A percentile compares a stretch with the other conserved stretches of the same genome.
Conservation (phyloP, 805 yeast genomes). For the Candida oleophila region DNA sequence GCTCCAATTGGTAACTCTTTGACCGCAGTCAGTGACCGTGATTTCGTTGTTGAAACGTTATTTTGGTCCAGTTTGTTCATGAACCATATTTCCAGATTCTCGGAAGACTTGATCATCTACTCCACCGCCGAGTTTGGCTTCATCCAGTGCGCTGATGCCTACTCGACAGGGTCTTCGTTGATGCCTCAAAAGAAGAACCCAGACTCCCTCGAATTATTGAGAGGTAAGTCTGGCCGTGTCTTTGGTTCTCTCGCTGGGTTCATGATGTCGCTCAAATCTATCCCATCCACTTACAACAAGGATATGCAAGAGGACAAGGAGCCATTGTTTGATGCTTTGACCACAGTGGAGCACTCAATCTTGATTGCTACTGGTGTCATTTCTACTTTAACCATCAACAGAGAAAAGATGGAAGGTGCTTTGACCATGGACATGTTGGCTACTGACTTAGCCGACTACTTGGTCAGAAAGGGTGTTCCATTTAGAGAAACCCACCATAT, state of each 20-base stretch:
- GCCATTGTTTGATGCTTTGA: constrained; percentile 89
- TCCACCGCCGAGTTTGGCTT: constrained; percentile 98
- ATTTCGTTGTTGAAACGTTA: constrained; percentile 91
- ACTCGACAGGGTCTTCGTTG: constrained; percentile 95
- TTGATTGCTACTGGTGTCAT: constrained; percentile 95
- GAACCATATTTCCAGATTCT: constrained; percentile 92
- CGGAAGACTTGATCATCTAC: constrained; percentile 93
- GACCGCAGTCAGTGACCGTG: constrained; percentile 97
- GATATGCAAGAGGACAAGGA: constrained; percentile 99
- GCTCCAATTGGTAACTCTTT: constrained; percentile 93
- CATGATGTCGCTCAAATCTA: constrained; percentile 94
- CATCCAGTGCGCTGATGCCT: constrained; percentile 90
- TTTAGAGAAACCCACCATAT: constrained; percentile 99
- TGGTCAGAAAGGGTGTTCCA: constrained; percentile 97
- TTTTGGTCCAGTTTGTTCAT: constrained; percentile 94
- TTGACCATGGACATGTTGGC: constrained; percentile 99
- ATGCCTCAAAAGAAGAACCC: constrained; percentile 99
- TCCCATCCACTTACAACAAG: constrained; percentile 96
- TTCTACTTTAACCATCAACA: constrained; percentile 75
- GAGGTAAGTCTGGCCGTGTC: constrained; percentile 97
- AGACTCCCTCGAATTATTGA: constrained; percentile 87
- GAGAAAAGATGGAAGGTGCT: constrained; percentile 78
- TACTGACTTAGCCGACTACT: constrained; percentile 95
- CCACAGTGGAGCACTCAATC: constrained; percentile 91
- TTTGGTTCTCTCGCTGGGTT: constrained; percentile 95